phyloP scores from a whole-genome alignment of 805 yeast species.

The Danielozyma ontarioensis region DNA sequence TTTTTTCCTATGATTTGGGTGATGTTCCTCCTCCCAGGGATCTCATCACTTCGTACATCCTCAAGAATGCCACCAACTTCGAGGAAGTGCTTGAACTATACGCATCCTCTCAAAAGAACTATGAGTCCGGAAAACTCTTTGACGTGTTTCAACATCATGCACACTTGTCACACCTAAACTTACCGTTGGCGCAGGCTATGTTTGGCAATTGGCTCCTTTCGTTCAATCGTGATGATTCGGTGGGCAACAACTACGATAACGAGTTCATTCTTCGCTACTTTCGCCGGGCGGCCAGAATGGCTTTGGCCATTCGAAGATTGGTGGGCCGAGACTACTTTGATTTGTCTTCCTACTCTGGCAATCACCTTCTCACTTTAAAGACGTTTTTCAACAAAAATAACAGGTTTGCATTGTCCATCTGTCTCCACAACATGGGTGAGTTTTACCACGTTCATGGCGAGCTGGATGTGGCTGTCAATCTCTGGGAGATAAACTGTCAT shows the following conservation, averaged over 20 bases:
- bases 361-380: slow-evolving; percentile 3
- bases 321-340: slow-evolving; percentile 5
- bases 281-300: slow-evolving; percentile 14
- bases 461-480: slow-evolving; percentile 12
- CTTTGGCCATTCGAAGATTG: slow-evolving; percentile 11
- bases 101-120: slow-evolving; percentile 8
- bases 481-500: slow-evolving; percentile 18
- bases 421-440: slow-evolving; percentile 15
- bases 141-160: slow-evolving; percentile 13
- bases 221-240: slow-evolving; percentile 10
- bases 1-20: too few relatives aligned
- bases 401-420: slow-evolving; percentile 10
- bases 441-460: slow-evolving; percentile 13
- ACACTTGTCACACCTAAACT: slow-evolving; percentile 8
- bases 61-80: slow-evolving; percentile 8
- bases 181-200: slow-evolving; percentile 21
- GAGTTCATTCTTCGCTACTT: slow-evolving; percentile 15
- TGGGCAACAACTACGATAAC: slow-evolving; percentile 15
- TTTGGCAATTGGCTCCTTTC: slow-evolving; percentile 20
- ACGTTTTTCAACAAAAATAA: slow-evolving; percentile 13
- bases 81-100: slow-evolving; percentile 12
- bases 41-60: background rate
- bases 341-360: background rate
- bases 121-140: slow-evolving; percentile 11
- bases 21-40: slow-evolving; percentile 9